Evolutionary conservation across 495 filamentous ascomycete genomes (phyloP).

Genomic region (Penicillium steckii): DNA sequence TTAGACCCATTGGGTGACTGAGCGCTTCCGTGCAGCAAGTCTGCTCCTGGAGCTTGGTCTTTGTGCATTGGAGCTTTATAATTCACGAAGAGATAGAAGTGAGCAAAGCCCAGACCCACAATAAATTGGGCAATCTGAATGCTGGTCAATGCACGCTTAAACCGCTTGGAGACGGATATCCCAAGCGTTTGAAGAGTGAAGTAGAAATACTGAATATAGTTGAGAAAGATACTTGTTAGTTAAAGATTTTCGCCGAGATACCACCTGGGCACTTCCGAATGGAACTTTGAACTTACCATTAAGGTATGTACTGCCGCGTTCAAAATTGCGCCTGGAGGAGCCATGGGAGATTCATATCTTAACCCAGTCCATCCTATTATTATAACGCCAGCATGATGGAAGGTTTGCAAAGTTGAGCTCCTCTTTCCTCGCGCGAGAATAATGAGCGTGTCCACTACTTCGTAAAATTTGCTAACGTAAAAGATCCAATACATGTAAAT

Average conservation of each 20-base stretch:
- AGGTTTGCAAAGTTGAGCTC: conserved; percentile 79
- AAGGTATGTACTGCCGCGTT: conserved; percentile 81
- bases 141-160: conserved; percentile 15
- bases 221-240: no score
- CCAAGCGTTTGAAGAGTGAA: conserved; percentile 17
- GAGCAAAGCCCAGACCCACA: conserved; percentile 4
- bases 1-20: neutral
- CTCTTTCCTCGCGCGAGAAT: conserved; percentile 82
- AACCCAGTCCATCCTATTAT: conserved; percentile 46
- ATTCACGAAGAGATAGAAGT: conserved; percentile 8
- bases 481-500: conserved; percentile 69
- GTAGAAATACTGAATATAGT: conserved; percentile 10
- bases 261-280: no score
- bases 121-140: conserved; percentile 20
- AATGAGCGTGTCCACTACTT: conserved; percentile 81
- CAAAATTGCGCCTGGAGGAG: conserved; percentile 69
- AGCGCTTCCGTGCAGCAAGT: neutral
- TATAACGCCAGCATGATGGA: conserved; percentile 88
- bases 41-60: neutral
- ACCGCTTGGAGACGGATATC: conserved; percentile 2
- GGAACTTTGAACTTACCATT: conserved; percentile 56
- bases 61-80: conserved; percentile 4
- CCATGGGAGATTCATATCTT: conserved; percentile 22
- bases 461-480: conserved; percentile 92
- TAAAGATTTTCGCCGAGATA: no score